Evolutionary conservation across 164 flowering plant species (phyloP).

Genomic region (Nymphaea thermarum): DNA sequence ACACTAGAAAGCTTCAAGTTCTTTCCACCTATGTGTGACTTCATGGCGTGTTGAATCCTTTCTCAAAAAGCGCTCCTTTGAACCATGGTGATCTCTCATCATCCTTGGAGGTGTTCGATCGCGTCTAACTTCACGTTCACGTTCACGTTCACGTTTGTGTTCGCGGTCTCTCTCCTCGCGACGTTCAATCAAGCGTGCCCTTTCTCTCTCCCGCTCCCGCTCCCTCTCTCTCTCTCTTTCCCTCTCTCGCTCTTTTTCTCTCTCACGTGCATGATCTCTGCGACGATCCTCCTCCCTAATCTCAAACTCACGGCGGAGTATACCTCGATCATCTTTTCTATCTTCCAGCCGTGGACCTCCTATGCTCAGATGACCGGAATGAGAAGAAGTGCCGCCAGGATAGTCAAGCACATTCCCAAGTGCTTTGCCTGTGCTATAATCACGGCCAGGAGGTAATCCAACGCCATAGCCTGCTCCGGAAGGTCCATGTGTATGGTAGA

Average conservation of each 20-base stretch:
- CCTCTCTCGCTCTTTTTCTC: slow-evolving; percentile 60
- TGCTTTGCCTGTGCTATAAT: slow-evolving; percentile 75
- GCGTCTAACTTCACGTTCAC: slow-evolving; percentile 44
- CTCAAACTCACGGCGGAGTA: slow-evolving; percentile 56
- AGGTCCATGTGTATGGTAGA: slow-evolving; percentile 50
- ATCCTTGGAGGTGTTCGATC: slow-evolving; percentile 63
- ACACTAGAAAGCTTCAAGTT: slow-evolving; percentile 35
- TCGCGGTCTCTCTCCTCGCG: slow-evolving; percentile 32
- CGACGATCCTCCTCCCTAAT: slow-evolving; percentile 76
- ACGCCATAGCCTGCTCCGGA: slow-evolving; percentile 87
- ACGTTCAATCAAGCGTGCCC: slow-evolving; percentile 19
- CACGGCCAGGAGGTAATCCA: slow-evolving; percentile 97
- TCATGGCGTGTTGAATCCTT: slow-evolving; percentile 66
- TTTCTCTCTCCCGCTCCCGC: slow-evolving; percentile 30
- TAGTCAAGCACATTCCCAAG: slow-evolving; percentile 53
- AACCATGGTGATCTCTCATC: slow-evolving; percentile 55
- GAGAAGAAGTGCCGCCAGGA: slow-evolving; percentile 35
- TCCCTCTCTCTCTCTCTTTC: slow-evolving; percentile 15
- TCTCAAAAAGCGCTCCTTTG: slow-evolving; percentile 44
- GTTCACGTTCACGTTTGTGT: slow-evolving; percentile 53
- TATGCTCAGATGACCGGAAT: slow-evolving; percentile 28
- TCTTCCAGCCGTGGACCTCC: slow-evolving; percentile 44
- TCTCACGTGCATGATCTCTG: slow-evolving; percentile 56
- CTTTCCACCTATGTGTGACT: slow-evolving; percentile 74
- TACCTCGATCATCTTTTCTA: slow-evolving; percentile 53